Evolutionary conservation across 441 rosid species (phyloP).

Genomic region (Theobroma grandiflorum): DNA sequence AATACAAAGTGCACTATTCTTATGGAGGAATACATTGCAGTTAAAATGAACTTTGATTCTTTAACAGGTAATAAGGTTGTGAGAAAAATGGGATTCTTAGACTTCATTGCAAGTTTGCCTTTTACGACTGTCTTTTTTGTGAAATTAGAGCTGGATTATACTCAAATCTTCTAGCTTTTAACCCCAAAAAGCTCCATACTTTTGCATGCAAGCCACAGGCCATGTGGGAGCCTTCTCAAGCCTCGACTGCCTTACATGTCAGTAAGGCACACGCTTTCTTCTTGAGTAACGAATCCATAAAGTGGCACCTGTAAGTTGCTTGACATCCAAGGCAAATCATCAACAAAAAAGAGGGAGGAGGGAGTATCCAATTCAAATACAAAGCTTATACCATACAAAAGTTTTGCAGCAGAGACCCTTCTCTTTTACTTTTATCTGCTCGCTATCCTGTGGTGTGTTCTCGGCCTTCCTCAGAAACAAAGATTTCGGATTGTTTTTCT

Average conservation of each 20-base stretch:
- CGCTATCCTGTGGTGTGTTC: neutral
- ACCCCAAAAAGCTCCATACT: neutral
- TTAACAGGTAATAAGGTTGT: neutral
- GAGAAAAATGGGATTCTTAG: neutral
- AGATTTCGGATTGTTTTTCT: neutral
- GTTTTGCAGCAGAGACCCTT: neutral
- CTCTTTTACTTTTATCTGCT: neutral
- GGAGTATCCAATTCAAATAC: neutral
- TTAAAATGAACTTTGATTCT: neutral
- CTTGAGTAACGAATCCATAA: conserved; percentile 10
- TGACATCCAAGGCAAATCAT: conserved; percentile 2
- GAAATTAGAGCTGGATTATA: neutral
- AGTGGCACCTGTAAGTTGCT: conserved; percentile 33
- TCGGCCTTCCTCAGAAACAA: neutral
- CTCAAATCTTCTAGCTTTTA: neutral
- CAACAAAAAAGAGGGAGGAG: neutral
- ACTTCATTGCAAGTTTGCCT: conserved; percentile 1
- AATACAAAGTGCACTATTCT: too few species aligned
- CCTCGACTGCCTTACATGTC: conserved; percentile 25
- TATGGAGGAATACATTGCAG: neutral
- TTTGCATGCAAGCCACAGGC: conserved; percentile 39
- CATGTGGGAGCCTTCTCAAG: conserved; percentile 26
- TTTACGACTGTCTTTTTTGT: too few species aligned
- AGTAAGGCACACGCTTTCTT: neutral
- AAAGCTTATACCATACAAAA: conserved; percentile 10